phyloP scores from a whole-genome alignment of 179 eudicot genomes.

The Pouteria campechiana region DNA sequence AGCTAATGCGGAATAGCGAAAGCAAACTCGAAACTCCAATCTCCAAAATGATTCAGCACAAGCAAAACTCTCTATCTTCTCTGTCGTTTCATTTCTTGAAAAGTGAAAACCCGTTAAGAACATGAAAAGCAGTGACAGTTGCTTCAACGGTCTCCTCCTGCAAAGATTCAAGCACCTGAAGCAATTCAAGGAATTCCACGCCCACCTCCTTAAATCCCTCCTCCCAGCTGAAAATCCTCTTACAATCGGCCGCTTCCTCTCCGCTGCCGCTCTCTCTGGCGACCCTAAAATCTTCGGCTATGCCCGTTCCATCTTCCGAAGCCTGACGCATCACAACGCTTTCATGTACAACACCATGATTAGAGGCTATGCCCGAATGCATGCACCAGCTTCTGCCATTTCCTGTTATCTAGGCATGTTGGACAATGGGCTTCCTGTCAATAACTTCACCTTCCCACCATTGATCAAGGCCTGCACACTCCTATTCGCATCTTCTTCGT shows the following conservation, averaged over 20 bases:
- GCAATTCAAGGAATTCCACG: constrained; percentile 27
- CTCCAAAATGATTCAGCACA: too few relatives aligned
- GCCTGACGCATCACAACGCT: constrained; percentile 9
- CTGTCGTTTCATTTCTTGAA: too few relatives aligned
- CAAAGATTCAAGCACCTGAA: constrained; percentile 12
- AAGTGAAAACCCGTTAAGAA: too few relatives aligned
- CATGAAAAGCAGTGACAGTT: too few relatives aligned
- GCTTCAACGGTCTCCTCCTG: too few relatives aligned
- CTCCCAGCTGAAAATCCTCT: constrained; percentile 10
- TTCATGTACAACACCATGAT: constrained; percentile 32
- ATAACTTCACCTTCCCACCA: constrained; percentile 27
- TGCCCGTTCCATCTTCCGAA: constrained; percentile 12
- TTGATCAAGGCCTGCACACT: constrained; percentile 23
- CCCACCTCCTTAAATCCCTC: constrained; percentile 15
- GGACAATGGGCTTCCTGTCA: constrained; percentile 9
- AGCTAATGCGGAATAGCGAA: too few relatives aligned
- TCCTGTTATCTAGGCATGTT: constrained; percentile 19
- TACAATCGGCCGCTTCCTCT: constrained; percentile 16
- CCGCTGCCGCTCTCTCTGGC: constrained; percentile 19
- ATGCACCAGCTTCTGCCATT: constrained; percentile 4
- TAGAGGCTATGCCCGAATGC: constrained; percentile 12
- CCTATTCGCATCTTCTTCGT: not conserved
- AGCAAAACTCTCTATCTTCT: too few relatives aligned
- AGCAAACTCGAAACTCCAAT: too few relatives aligned
- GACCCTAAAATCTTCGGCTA: constrained; percentile 17